A percentile compares a stretch with the other conserved stretches of the same genome.
These are phyloP conservation scores for Kodamaea plutei DNA, from an alignment of 1,139 yeast genomes.

Conservation along the genomic window DNA sequence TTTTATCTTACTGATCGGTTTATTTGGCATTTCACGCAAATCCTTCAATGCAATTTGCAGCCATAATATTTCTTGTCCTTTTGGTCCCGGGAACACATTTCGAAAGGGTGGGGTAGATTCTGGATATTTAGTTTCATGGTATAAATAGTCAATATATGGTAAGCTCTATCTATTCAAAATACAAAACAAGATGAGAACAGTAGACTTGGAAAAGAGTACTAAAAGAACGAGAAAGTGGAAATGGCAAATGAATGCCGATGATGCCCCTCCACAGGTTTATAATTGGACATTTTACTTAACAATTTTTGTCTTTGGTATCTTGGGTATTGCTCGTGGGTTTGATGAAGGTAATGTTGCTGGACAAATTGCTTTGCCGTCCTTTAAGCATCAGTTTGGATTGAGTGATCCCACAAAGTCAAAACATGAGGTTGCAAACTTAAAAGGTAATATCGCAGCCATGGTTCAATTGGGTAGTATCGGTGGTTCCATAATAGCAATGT, in stretches of 20 bases:
- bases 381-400: conserved; percentile 43
- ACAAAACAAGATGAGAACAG: too few species aligned
- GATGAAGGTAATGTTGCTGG: conserved; percentile 55
- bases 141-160: too few species aligned
- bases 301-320: conserved; percentile 50
- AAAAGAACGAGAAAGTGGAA: conserved; percentile 18
- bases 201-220: conserved; percentile 4
- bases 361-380: conserved; percentile 40
- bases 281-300: conserved; percentile 44
- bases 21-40: too few species aligned
- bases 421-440: conserved; percentile 39
- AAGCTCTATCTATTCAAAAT: too few species aligned
- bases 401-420: conserved; percentile 33
- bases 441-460: conserved; percentile 57
- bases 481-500: conserved; percentile 50
- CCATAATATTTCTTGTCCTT: too few species aligned
- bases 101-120: too few species aligned
- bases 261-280: conserved; percentile 48
- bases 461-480: conserved; percentile 59
- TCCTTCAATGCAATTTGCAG: too few species aligned
- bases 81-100: too few species aligned
- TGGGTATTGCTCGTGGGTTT: conserved; percentile 60
- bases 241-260: conserved; percentile 30
- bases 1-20: too few species aligned
- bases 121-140: too few species aligned